Evolutionary conservation across 768 basidiomycete genomes (phyloP).

Genomic region (Lyophyllum decastes): DNA sequence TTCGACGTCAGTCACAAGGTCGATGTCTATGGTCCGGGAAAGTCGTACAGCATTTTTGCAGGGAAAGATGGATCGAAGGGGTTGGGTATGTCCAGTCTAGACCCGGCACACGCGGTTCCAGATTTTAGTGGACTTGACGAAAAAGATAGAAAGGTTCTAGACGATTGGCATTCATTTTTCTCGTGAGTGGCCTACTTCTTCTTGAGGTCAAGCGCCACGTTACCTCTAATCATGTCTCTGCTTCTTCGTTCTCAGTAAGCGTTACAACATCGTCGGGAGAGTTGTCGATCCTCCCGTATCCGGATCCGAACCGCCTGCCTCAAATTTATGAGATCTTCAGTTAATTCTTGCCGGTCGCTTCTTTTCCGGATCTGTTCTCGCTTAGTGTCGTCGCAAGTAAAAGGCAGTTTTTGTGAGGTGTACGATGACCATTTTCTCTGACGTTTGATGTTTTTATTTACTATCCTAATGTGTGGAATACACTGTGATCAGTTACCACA

Average conservation of each 20-base stretch:
- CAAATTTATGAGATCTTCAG: slow-evolving; percentile 12
- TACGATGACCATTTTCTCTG: not conserved
- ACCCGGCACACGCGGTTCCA: slow-evolving; percentile 80
- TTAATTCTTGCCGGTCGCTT: not conserved
- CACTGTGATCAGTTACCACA: not conserved
- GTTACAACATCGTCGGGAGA: slow-evolving; percentile 85
- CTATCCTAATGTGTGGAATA: slow-evolving; percentile 1
- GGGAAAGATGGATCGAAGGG: slow-evolving; percentile 93
- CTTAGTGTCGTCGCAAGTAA: not conserved
- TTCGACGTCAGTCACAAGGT: slow-evolving; percentile 87
- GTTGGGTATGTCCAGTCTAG: slow-evolving; percentile 87
- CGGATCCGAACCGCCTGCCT: not conserved
- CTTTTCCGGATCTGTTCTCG: not conserved
- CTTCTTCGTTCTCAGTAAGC: slow-evolving; percentile 50
- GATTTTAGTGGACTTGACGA: slow-evolving; percentile 80
- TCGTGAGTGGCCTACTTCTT: slow-evolving; percentile 49
- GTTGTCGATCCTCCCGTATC: slow-evolving; percentile 50
- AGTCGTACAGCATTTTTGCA: slow-evolving; percentile 83
- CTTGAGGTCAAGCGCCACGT: not conserved
- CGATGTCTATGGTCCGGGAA: slow-evolving; percentile 87
- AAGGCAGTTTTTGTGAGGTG: not conserved
- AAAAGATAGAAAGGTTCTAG: slow-evolving; percentile 74
- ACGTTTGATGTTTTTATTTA: slow-evolving; percentile 1
- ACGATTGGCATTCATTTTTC: slow-evolving; percentile 92
- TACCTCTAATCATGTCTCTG: not conserved